A percentile compares a stretch with the other conserved stretches of the same genome.
phyloP scores from a whole-genome alignment of 305 asterid species.

The Euphrasia arctica region DNA sequence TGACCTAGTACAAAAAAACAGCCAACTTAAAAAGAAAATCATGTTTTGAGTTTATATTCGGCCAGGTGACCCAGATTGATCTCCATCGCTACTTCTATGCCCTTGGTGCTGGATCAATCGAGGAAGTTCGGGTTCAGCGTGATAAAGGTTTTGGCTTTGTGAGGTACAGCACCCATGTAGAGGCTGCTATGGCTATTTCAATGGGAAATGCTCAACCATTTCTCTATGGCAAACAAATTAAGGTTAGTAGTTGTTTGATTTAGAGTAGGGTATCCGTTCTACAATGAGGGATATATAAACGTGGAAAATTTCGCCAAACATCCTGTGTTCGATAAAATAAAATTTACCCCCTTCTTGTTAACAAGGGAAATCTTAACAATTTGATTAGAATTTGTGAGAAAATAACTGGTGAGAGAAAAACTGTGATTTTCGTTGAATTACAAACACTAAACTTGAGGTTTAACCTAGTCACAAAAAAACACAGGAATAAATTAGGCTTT shows the following conservation, averaged over 20 bases:
- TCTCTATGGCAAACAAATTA: constrained; percentile 70
- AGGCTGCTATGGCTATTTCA: constrained; percentile 84
- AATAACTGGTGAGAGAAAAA: not conserved
- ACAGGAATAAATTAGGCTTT: not conserved
- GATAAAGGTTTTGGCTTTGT: constrained; percentile 95
- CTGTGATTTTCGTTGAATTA: not conserved
- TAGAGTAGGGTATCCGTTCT: not conserved
- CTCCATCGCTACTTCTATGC: constrained; percentile 82
- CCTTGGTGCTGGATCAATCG: constrained; percentile 89
- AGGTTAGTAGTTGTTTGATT: constrained; percentile 42
- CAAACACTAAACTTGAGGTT: not conserved
- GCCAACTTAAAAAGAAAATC: not conserved
- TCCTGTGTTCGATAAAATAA: not conserved
- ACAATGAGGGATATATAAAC: not conserved
- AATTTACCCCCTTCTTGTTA: not conserved
- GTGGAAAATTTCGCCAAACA: not conserved
- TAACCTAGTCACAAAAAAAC: not conserved
- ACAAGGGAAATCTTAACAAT: constrained; percentile 1
- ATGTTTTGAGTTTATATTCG: constrained; percentile 13
- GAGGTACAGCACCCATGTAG: constrained; percentile 81
- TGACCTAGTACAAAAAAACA: not conserved
- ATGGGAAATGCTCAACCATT: constrained; percentile 65
- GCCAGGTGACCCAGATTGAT: constrained; percentile 74
- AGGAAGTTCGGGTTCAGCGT: constrained; percentile 87
- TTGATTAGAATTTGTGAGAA: not conserved